Conservation (phyloP, 2,329 filamentous ascomycete species). For the Diplodia seriata region DNA sequence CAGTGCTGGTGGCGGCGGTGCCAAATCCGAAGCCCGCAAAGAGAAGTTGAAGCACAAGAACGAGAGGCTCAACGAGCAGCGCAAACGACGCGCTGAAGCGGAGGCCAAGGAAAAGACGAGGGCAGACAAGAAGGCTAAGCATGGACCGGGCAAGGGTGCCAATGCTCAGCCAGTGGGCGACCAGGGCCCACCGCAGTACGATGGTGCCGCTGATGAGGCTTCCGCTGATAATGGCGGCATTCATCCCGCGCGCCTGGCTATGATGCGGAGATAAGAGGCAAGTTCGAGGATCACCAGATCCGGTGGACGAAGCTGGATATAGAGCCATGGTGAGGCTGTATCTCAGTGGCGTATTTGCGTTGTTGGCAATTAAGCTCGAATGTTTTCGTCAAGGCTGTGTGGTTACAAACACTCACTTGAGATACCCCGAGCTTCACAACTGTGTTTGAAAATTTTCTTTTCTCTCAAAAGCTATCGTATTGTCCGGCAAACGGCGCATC, state of each 20-base stretch:
- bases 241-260: conserved; percentile 47
- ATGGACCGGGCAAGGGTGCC: conserved; percentile 26
- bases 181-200: conserved; percentile 39
- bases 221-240: conserved; percentile 42
- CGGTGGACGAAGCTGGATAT: not conserved
- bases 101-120: conserved; percentile 54
- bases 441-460: not conserved
- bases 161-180: conserved; percentile 34
- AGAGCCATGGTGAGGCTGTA: not conserved
- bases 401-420: conserved; percentile 7
- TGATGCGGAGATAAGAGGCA: conserved; percentile 40
- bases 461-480: not conserved
- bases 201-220: conserved; percentile 22
- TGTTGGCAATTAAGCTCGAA: not conserved
- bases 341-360: not conserved
- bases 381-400: not conserved
- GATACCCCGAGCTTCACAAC: conserved; percentile 9
- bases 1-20: conserved; percentile 85
- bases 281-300: not conserved
- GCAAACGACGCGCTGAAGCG: conserved; percentile 60
- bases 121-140: conserved; percentile 50
- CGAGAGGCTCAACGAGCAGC: conserved; percentile 76
- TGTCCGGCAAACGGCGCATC: not conserved
- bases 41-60: conserved; percentile 88
- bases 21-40: conserved; percentile 73